These are phyloP conservation scores for Suillus ampliporus DNA, from an alignment of 768 basidiomycete genomes.

Conservation along the genomic window DNA sequence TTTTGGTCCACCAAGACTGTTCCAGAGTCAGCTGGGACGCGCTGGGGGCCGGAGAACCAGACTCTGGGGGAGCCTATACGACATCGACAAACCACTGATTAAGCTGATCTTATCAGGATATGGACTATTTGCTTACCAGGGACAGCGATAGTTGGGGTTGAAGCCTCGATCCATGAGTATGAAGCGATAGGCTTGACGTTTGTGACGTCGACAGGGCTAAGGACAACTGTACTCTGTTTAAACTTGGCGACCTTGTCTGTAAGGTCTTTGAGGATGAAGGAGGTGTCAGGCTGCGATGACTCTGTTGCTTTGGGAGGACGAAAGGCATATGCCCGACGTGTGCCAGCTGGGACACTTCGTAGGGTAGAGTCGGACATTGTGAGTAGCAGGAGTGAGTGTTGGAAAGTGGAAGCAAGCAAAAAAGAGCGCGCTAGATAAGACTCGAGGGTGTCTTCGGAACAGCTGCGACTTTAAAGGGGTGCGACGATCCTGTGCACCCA, in stretches of 20 bases:
- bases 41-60: conserved; percentile 61
- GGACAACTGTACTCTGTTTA: conserved; percentile 12
- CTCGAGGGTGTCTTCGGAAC: not conserved
- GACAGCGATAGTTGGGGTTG: conserved; percentile 54
- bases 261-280: conserved; percentile 31
- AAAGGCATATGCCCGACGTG: not conserved
- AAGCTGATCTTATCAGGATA: not conserved
- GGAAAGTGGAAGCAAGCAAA: not conserved
- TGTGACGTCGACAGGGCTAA: conserved; percentile 35
- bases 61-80: conserved; percentile 60
- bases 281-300: not conserved
- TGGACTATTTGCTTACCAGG: conserved; percentile 42
- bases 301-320: conserved; percentile 1
- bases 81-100: conserved; percentile 4
- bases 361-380: conserved; percentile 4
- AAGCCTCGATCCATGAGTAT: conserved; percentile 56
- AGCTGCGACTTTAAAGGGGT: not conserved
- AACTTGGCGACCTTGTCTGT: conserved; percentile 24
- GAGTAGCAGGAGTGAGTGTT: not conserved
- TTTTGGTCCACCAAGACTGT: conserved; percentile 62
- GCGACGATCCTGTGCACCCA: conserved; percentile 7
- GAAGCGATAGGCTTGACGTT: conserved; percentile 53
- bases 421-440: not conserved
- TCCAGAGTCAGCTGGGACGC: conserved; percentile 59
- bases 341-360: not conserved